Evolutionary conservation across 306 rosid genomes (phyloP).

Genomic region (Quercus wislizeni): DNA sequence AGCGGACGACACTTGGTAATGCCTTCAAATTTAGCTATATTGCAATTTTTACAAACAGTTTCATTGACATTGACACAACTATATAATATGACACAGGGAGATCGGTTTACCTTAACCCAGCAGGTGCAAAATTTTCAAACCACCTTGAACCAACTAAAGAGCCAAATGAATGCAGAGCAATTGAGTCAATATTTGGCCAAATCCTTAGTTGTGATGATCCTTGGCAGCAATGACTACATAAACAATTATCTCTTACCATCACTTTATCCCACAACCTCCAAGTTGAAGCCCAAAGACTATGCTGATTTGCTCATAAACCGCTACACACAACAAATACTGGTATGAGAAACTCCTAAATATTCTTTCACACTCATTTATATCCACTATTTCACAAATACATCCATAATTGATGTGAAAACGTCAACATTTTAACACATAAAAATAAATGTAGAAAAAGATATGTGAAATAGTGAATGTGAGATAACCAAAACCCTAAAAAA

Average conservation of each 20-base stretch:
- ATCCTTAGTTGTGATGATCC: conserved; percentile 19
- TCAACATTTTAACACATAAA: too few relatives aligned
- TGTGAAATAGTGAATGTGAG: too few relatives aligned
- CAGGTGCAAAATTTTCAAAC: conserved; percentile 34
- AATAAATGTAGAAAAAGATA: too few relatives aligned
- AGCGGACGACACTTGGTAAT: conserved; percentile 32
- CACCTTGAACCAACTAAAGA: conserved; percentile 29
- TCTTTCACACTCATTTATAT: too few relatives aligned
- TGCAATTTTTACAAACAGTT: not conserved
- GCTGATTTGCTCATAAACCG: conserved; percentile 27
- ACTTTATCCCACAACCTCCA: conserved; percentile 19
- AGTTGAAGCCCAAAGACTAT: conserved; percentile 11
- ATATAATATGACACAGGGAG: conserved; percentile 30
- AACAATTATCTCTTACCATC: conserved; percentile 37
- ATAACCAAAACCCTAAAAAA: too few relatives aligned
- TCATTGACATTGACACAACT: not conserved
- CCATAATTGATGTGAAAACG: not conserved
- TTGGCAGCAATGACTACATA: conserved; percentile 42
- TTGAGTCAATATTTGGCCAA: conserved; percentile 33
- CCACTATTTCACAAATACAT: too few relatives aligned
- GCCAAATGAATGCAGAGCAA: conserved; percentile 17
- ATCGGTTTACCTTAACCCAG: conserved; percentile 15
- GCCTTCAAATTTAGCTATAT: not conserved
- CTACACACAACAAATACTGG: conserved; percentile 22
- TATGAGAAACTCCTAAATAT: not conserved